Percentiles rank a stretch among this genome's conserved stretches.
phyloP scores from a whole-genome alignment of 2,329 filamentous ascomycete species.

The Chrysoporthe cubensis region DNA sequence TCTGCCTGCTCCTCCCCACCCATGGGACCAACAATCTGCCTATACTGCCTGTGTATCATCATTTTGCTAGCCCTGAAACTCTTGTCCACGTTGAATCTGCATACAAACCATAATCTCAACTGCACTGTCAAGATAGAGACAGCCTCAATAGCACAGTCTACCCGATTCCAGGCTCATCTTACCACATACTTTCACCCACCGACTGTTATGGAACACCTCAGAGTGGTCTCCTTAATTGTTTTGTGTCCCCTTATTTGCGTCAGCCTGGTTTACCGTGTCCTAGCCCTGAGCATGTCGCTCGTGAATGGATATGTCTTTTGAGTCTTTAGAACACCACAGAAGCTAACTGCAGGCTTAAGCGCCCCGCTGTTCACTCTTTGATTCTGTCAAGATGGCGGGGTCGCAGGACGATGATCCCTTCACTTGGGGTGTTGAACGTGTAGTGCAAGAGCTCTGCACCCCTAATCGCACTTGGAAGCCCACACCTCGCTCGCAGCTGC shows the following conservation, averaged over 20 bases:
- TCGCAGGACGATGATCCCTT: slow-evolving; percentile 65
- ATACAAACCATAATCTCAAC: neutral
- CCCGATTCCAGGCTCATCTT: neutral
- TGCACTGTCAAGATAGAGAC: neutral
- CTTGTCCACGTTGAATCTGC: neutral
- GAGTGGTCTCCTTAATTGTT: too few species aligned
- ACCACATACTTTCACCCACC: too few species aligned
- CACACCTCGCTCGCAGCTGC: slow-evolving; percentile 45
- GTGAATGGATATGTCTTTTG: too few species aligned
- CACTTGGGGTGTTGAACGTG: slow-evolving; percentile 70
- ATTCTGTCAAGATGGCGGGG: slow-evolving; percentile 35
- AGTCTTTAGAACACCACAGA: neutral
- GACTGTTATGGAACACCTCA: too few species aligned
- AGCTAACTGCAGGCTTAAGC: neutral
- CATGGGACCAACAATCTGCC: neutral
- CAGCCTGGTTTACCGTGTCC: too few species aligned
- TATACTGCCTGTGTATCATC: neutral
- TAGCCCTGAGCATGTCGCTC: too few species aligned
- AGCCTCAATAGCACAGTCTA: neutral
- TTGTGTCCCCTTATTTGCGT: too few species aligned
- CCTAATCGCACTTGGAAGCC: slow-evolving; percentile 51
- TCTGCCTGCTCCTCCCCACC: neutral
- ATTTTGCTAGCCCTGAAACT: neutral
- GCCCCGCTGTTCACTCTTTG: neutral
- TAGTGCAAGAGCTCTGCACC: slow-evolving; percentile 69